These are phyloP conservation scores for Lycium barbarum DNA, from an alignment of 257 asterid species.

Conservation along the genomic window DNA sequence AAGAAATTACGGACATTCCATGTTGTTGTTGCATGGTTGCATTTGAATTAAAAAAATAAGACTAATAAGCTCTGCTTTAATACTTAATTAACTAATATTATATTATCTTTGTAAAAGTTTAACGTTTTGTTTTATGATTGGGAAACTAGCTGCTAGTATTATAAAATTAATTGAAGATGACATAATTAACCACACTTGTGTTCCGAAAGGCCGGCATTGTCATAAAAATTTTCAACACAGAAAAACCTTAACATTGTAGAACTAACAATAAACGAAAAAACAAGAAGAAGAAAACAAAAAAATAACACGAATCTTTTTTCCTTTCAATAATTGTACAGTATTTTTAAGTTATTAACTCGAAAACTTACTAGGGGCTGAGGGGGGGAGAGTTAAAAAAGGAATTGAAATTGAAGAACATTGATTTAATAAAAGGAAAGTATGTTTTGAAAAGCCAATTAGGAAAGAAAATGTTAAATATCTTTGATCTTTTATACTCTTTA, in stretches of 20 bases:
- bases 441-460: not conserved
- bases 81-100: not conserved
- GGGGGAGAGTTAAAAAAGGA: not conserved
- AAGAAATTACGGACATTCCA: not conserved
- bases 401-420: not conserved
- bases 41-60: not conserved
- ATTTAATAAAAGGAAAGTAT: not conserved
- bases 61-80: not conserved
- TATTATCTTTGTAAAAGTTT: not conserved
- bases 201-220: conserved; percentile 4
- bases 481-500: too few relatives aligned
- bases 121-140: not conserved
- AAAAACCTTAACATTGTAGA: not conserved
- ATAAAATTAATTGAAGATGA: not conserved
- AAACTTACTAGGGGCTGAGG: not conserved
- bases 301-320: not conserved
- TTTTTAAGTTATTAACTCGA: not conserved
- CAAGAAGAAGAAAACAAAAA: conserved; percentile 26
- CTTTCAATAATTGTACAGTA: not conserved
- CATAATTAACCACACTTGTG: not conserved
- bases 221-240: not conserved
- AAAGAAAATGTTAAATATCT: not conserved
- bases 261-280: not conserved
- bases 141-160: conserved; percentile 13
- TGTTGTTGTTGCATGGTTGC: not conserved